These are phyloP conservation scores for Thuja plicata DNA, from an alignment of 83 land plant species.

Conservation along the genomic window DNA sequence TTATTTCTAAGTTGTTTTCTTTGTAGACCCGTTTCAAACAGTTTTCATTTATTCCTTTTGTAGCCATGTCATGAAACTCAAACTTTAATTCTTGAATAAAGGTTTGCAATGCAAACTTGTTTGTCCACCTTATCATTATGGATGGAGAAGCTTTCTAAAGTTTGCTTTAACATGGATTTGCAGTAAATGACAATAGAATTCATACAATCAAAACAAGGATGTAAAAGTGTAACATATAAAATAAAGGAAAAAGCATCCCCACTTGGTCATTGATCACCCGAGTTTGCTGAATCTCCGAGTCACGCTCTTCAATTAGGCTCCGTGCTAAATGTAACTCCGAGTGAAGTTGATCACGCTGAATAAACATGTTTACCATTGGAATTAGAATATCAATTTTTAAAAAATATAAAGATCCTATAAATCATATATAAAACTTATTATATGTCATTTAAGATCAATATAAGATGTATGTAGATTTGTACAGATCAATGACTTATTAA, in stretches of 20 bases:
- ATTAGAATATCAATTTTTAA: background rate
- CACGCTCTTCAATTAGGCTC: slow-evolving; percentile 80
- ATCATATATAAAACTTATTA: no score
- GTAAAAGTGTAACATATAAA: background rate
- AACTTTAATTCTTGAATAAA: background rate
- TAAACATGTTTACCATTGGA: background rate
- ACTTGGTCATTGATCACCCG: slow-evolving; percentile 82
- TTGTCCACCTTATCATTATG: background rate
- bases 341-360: slow-evolving; percentile 87
- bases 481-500: background rate
- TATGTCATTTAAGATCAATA: no score
- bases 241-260: background rate
- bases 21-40: background rate
- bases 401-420: no score
- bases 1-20: background rate
- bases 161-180: background rate
- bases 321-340: slow-evolving; percentile 89
- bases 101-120: background rate
- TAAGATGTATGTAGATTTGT: no score
- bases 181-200: background rate
- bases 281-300: slow-evolving; percentile 66
- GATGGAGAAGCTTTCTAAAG: background rate
- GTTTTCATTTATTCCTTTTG: background rate
- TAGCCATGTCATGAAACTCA: background rate
- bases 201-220: background rate